These are phyloP conservation scores for Spergularia bocconei DNA, from an alignment of 148 eudicot genomes.

Conservation along the genomic window DNA sequence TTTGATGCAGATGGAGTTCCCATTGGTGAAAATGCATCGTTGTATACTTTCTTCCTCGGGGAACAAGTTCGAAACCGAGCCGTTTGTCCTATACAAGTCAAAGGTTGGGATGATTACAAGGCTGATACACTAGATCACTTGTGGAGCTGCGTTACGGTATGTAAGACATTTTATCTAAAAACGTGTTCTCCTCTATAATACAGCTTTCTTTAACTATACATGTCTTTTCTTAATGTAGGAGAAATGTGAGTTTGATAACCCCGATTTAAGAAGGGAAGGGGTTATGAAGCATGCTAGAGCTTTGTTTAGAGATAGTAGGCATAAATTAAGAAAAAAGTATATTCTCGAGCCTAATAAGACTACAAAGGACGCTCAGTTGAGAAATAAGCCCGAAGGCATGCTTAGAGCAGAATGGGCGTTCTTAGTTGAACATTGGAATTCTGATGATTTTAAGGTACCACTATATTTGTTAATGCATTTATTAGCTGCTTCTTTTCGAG, in stretches of 20 bases:
- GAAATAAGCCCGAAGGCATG: not conserved
- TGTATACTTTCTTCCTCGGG: not conserved
- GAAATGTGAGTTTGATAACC: not conserved
- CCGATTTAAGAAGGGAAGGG: not conserved
- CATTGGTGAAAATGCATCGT: not conserved
- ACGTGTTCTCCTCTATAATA: too few species aligned
- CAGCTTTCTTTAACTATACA: too few species aligned
- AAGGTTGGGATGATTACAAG: not conserved
- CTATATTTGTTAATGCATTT: not conserved
- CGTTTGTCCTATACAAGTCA: not conserved
- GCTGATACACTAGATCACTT: constrained; percentile 1
- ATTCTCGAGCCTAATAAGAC: not conserved
- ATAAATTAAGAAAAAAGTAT: not conserved
- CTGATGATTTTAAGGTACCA: not conserved
- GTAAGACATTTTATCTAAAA: not conserved
- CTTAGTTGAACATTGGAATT: not conserved
- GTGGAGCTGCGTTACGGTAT: not conserved
- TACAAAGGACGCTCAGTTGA: not conserved
- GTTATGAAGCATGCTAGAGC: not conserved
- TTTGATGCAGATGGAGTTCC: not conserved
- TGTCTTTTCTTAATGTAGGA: not conserved
- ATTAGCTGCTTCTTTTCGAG: too few species aligned
- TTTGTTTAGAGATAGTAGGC: not conserved
- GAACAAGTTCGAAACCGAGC: not conserved
- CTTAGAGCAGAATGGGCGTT: not conserved